Base-by-base conservation (phyloP, 2,329 filamentous ascomycete species). In the Chrysosporium queenslandicum region DNA sequence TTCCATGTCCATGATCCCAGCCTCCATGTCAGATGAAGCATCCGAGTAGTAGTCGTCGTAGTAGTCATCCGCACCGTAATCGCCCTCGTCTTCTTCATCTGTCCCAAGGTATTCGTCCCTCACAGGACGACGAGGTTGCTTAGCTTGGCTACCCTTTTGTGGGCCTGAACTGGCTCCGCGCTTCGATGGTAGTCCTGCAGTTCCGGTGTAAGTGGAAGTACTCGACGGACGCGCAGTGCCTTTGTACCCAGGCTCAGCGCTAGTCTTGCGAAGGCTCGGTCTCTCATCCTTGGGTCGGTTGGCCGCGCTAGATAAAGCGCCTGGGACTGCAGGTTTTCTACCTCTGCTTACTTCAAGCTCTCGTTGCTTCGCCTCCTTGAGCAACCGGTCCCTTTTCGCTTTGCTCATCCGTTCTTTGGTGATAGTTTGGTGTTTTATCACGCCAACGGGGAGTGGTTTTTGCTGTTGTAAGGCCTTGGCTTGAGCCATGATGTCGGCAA, bases 401-500 rank as follows among this genome's bases (percentile, higher is more conserved):
- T 76, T 78, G 53, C 76, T 77, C 32, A 80, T 58, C 52, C 75
- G 77, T 59, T 81, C 78, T 41, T 77, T 76, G 2, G 77, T 70
- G 2, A 62, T 64, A 3, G 69, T 52, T 58, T 81, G 78, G 59
- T 82, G 76, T 61, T 77, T 80, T 63, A 81, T 75, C 41, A 74
- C 69, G 36, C 77, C 77, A 34, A 77, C 64, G 51, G 66, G 59
- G 34, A 71, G 64, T 21, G 71, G 66, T 12, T 70, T 71, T 57
- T 71, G 69, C 47, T 74, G 67, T 60, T 71, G 73, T 52, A 73
- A 71, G 46, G 75, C 76, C 61, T 81, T 77, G 41, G 80, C 81
- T 58, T 75, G 73, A 53, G 73, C 72, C 66, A 83, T 73, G 40
- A 82, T 71, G 46, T 79, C 79, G 40, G 78, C 75, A 63, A 77